Conservation (phyloP, 495 filamentous ascomycete species). For the Penicillium tannophilum region DNA sequence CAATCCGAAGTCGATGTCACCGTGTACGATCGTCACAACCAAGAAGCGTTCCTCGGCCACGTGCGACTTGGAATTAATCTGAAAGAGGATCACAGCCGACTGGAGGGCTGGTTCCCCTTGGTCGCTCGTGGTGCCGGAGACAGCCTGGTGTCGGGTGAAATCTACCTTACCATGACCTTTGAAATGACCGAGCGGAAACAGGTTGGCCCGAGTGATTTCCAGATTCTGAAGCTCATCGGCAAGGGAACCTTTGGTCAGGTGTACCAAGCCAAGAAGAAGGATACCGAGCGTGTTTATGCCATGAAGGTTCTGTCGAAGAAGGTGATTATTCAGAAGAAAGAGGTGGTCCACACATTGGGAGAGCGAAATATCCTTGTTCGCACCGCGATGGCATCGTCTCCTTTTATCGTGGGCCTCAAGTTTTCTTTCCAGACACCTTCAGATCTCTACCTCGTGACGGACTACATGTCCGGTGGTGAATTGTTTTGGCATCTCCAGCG, state of each 20-base stretch:
- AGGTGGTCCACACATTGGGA: slow-evolving; percentile 94
- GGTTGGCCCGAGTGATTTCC: slow-evolving; percentile 95
- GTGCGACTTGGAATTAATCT: slow-evolving; percentile 73
- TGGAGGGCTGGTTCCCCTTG: slow-evolving; percentile 86
- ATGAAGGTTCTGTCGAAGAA: slow-evolving; percentile 99
- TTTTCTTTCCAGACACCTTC: slow-evolving; percentile 98
- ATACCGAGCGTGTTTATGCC: slow-evolving; percentile 92
- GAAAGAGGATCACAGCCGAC: slow-evolving; percentile 64
- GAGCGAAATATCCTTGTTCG: slow-evolving; percentile 97
- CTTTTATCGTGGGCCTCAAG: slow-evolving; percentile 97
- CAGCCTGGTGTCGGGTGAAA: slow-evolving; percentile 82
- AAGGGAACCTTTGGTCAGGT: slow-evolving; percentile 99
- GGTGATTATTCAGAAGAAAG: slow-evolving; percentile 99
- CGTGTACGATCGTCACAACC: slow-evolving; percentile 83
- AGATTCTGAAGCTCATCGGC: slow-evolving; percentile 93
- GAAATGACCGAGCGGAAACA: slow-evolving; percentile 90
- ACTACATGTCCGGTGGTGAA: slow-evolving; percentile 99
- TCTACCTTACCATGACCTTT: slow-evolving; percentile 81
- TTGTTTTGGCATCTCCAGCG: slow-evolving; percentile 99
- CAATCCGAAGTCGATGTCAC: slow-evolving; percentile 91
- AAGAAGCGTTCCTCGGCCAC: slow-evolving; percentile 91
- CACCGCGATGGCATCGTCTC: slow-evolving; percentile 92
- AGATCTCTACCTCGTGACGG: slow-evolving; percentile 97
- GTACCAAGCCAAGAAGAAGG: slow-evolving; percentile 98
- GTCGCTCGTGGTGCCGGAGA: slow-evolving; percentile 65